These are phyloP conservation scores for Capsella bursapastoris DNA, from an alignment of 345 rosid species.

Conservation along the genomic window DNA sequence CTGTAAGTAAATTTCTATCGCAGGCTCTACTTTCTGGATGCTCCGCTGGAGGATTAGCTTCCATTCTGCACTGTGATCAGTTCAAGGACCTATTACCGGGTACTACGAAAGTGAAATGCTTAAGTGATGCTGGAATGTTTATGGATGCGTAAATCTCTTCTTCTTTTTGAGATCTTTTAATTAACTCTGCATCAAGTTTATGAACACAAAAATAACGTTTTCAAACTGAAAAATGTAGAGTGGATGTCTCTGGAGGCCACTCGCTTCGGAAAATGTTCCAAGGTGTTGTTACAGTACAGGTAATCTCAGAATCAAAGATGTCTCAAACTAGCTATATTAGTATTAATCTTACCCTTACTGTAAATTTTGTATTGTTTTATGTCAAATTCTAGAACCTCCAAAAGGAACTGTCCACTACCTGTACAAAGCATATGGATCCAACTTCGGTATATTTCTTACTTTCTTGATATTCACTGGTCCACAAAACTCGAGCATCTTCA, in stretches of 20 bases:
- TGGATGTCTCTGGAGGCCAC: slow-evolving; percentile 78
- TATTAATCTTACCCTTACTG: slow-evolving; percentile 20
- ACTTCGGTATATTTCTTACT: slow-evolving; percentile 57
- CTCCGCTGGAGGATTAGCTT: slow-evolving; percentile 91
- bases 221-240: slow-evolving; percentile 45
- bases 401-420: slow-evolving; percentile 64
- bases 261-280: slow-evolving; percentile 58
- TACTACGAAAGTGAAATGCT: slow-evolving; percentile 72
- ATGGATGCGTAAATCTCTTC: slow-evolving; percentile 68
- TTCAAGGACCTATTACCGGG: slow-evolving; percentile 58
- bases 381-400: slow-evolving; percentile 54
- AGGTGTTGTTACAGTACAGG: slow-evolving; percentile 86
- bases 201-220: not conserved
- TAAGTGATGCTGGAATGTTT: slow-evolving; percentile 91
- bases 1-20: not conserved
- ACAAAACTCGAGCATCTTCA: not conserved
- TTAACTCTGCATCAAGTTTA: not conserved
- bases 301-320: slow-evolving; percentile 33
- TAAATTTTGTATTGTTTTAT: not conserved
- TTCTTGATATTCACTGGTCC: not conserved
- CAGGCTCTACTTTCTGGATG: slow-evolving; percentile 98
- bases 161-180: slow-evolving; percentile 1
- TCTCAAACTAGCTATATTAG: too few relatives aligned
- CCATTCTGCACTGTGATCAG: slow-evolving; percentile 85
- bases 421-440: slow-evolving; percentile 71